A percentile compares a stretch with the other conserved stretches of the same genome.
phyloP scores from a whole-genome alignment of 2,329 filamentous ascomycete genomes.

The Ophiostoma novo-ulmi region DNA sequence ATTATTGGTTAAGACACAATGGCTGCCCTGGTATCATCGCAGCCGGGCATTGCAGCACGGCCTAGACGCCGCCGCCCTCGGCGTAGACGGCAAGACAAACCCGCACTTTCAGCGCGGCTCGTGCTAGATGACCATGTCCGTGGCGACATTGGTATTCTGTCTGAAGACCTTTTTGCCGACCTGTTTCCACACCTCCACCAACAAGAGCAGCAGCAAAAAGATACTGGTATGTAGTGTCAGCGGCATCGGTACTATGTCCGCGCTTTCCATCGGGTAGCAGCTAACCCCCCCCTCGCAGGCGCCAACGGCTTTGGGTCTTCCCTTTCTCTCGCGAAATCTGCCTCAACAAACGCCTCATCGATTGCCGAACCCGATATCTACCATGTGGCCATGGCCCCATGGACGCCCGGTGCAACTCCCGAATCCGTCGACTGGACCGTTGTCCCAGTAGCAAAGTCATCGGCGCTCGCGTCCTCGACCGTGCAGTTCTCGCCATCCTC shows the following conservation, averaged over 20 bases:
- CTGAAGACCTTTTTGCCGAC: constrained; percentile 77
- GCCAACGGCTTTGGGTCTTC: constrained; percentile 23
- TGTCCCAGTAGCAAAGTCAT: constrained; percentile 64
- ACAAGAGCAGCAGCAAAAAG: constrained; percentile 31
- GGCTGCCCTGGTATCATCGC: constrained; percentile 2
- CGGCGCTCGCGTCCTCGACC: constrained; percentile 66
- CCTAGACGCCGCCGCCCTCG: constrained; percentile 34
- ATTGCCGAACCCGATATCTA: constrained; percentile 40
- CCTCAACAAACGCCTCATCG: constrained; percentile 19
- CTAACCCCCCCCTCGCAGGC: constrained; percentile 5
- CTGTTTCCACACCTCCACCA: constrained; percentile 60
- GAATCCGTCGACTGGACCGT: constrained; percentile 76
- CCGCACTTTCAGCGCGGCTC: constrained; percentile 71
- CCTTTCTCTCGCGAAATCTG: constrained; percentile 19
- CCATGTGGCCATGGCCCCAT: constrained; percentile 69
- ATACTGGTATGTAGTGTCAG: constrained; percentile 36
- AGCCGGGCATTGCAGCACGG: neutral
- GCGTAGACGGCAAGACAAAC: constrained; percentile 61
- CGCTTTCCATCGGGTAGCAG: neutral
- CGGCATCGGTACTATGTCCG: neutral
- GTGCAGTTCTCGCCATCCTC: constrained; percentile 73
- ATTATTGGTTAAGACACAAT: neutral
- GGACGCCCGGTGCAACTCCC: constrained; percentile 55
- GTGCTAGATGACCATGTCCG: constrained; percentile 80
- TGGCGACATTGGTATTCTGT: constrained; percentile 79